These are phyloP conservation scores for Naegleria lovaniensis DNA, from an alignment of 208 protist species.

Conservation along the genomic window DNA sequence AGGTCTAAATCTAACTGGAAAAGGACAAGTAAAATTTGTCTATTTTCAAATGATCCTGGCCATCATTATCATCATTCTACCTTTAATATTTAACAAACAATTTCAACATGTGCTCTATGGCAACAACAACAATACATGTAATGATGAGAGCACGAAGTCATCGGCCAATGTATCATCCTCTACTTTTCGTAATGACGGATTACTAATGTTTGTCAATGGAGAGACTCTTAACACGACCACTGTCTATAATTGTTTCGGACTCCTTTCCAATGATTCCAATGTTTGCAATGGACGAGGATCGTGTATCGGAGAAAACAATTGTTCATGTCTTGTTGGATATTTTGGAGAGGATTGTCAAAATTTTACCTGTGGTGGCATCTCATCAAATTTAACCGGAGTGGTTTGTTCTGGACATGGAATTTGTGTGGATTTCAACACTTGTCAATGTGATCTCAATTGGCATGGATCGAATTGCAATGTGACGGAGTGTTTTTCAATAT, in stretches of 20 bases:
- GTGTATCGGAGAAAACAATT: neutral
- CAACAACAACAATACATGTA: no score
- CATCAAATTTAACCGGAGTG: neutral
- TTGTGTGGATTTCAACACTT: neutral
- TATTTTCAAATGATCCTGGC: no score
- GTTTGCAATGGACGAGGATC: neutral
- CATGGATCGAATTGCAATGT: neutral
- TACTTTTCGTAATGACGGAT: no score
- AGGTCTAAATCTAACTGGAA: no score
- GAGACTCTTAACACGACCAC: neutral
- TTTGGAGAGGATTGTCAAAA: neutral
- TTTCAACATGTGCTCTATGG: no score
- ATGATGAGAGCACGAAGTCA: no score
- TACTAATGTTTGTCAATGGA: no score
- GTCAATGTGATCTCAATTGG: neutral
- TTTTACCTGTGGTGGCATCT: neutral
- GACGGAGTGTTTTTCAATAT: neutral
- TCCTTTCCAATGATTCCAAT: neutral
- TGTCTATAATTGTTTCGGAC: neutral
- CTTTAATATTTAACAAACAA: no score
- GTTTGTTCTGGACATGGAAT: neutral
- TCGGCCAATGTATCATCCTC: no score
- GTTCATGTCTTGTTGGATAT: neutral
- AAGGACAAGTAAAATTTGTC: no score
- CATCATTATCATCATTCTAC: no score